Evolutionary conservation across 345 rosid species (phyloP), one percentile per base, ranked within the genome.

Genomic region (Nephelium lappaceum): DNA sequence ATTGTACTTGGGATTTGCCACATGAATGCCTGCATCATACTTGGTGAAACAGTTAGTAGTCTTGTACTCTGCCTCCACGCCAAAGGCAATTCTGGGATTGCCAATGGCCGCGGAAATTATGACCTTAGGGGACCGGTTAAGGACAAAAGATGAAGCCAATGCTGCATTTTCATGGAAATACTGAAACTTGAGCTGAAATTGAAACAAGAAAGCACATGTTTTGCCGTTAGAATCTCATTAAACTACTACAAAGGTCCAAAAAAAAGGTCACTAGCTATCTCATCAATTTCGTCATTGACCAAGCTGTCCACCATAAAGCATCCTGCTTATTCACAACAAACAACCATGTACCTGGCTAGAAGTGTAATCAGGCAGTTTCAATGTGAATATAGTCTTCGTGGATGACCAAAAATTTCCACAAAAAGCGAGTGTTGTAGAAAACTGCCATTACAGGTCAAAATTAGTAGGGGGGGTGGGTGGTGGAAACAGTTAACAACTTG

Each of bases 61-160:
- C 45, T 72, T 67, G 68, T 77, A 81, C 18, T 43, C 68, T 21
- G 77, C 76, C 55, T 72, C 74, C 24, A 72, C 47, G 23, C 80
- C 73, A 6, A 77, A 45, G 1, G 77, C 74, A 42, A 81, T 41
- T 67, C 47, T 43, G 15, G 80, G 67, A 41, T 80, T 65, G 0
- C 77, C 80, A 8, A 61, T 7, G 16, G 75, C 25, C 24, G 81
- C 71, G 23, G 84, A 81, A 61, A 81, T 68, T 53, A 5, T 21
- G 8, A 60, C 23, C 6, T n/a, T 55, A 45, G 84, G 81, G 69
- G 78, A 45, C 31, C 15, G 53, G 60, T 72, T 81, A 23, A 77
- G 65, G 19, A 31, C 43, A 36, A 39, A 57, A 23, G 78, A 66
- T 27, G 69, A 21, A 11, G 70, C 71, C 15, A 81, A 61, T 19